Evolutionary conservation across 2,329 filamentous ascomycete species (phyloP), one percentile per base, ranked within the genome.

Genomic region (Colletotrichum sp.): DNA sequence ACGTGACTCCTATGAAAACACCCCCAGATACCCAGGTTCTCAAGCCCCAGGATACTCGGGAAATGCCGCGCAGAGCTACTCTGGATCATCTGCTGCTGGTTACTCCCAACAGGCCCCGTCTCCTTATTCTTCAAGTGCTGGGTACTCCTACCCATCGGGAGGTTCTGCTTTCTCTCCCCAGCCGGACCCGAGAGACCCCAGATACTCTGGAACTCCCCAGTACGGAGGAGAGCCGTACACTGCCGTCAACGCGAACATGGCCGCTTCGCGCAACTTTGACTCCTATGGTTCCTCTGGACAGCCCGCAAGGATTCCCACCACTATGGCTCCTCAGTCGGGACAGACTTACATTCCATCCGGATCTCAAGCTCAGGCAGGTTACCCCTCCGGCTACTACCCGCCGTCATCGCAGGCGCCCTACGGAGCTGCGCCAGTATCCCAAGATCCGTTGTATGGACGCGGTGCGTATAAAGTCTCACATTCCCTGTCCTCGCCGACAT

Each of bases 401-500:
- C 52, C 76, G 12, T 67, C 70, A 22, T 57, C 69, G 4, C 39
- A 69, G 32, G 48, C 77, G 15, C 32, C 72, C 24, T 68, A 72
- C 39, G 74, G 76, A 52, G 59, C 68, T 18, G 57, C 68, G 39
- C 62, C 89, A 89, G 80, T 86, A 89, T 76, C 74, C n/a, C 82
- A 85, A 81, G 90, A 92, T 82, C 85, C 90, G 62, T 88, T 89
- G 78, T 91, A 89, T 79, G 90, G 90, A 85, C 91, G 91, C 88
- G 90, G 91, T 90, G 88, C 88, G 89, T 92, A 90, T 85, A 78
- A 70, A 77, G 16, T 75, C 79, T 76, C 78, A 78, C 12, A 26
- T 59, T 13, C 63, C 30, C 22, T 26, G 18, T 26, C n/a, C 64
- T 68, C 68, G 18, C 59, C 72, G 75, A 70, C 75, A 68, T 80